Base-by-base conservation (phyloP, 805 yeast species). In the Wickerhamiella sergipiensis region DNA sequence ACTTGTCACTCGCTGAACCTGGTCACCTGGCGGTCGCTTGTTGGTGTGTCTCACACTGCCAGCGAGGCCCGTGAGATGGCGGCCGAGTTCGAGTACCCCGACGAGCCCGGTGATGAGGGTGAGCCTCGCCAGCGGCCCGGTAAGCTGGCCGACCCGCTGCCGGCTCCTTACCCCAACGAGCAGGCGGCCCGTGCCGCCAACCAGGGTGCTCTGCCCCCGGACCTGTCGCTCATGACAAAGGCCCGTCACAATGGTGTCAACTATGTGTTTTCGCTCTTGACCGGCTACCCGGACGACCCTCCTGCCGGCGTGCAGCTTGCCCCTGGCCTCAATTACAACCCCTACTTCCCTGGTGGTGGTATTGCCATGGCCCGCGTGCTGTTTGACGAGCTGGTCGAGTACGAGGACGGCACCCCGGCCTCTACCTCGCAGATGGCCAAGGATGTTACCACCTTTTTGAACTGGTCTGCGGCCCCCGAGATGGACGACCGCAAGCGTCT, bases 161-260 rank as follows among this genome's bases (percentile, higher is more conserved):
- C 95, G 61, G 86, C 85, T 57, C 98, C 98, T 52, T 92, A 92
- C 70, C 86, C 87, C 59, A 92, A 92, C 69, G 98, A 92, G 72
- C 94, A 92, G 76, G 97, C 97, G 58, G 98, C 98, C 47, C 86
- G 98, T 77, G 96, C 97, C 60, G 97, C 95, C 57, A 92, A 92
- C 79, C 96, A 87, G 76, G 98, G 98, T 73, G 97, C 98, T 57
- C 78, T 85, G 60, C 98, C 98, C 57, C 98, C 98, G 54, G 98
- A 92, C 75, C 80, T 92, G 67, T 88, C 97, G 40, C 78, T 92
- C 70, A 87, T 92, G 65, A 94, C 90, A 71, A 90, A 90, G 80
- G 97, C 98, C 60, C 85, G 98, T 79, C 97, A 92, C 74, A 97
- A 97, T 68, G 97, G 87, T 61, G 78, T 85, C 67, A 97, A 92